A percentile compares a stretch with the other conserved stretches of the same genome.
phyloP scores from a whole-genome alignment of 2,329 filamentous ascomycete genomes.

The Hirsutella thompsonii region DNA sequence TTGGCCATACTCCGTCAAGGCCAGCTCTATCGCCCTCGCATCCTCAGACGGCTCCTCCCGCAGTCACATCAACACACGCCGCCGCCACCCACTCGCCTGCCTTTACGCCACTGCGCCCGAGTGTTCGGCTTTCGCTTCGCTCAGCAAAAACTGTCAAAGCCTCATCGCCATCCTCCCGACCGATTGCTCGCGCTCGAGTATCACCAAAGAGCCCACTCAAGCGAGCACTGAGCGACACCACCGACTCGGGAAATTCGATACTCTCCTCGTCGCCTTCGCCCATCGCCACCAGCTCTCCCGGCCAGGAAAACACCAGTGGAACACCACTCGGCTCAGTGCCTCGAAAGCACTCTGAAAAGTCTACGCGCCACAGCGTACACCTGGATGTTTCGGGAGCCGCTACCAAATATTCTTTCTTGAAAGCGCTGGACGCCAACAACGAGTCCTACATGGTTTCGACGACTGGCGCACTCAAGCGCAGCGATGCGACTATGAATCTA shows the following conservation, averaged over 20 bases:
- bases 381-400: slow-evolving; percentile 39
- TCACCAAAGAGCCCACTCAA: slow-evolving; percentile 75
- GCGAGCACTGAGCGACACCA: slow-evolving; percentile 57
- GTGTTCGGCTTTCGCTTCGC: slow-evolving; percentile 51
- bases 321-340: slow-evolving; percentile 20
- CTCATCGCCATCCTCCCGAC: slow-evolving; percentile 33
- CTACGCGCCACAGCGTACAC: slow-evolving; percentile 41
- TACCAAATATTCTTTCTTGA: slow-evolving; percentile 35
- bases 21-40: slow-evolving; percentile 18
- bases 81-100: slow-evolving; percentile 31
- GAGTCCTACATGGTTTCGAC: slow-evolving; percentile 18
- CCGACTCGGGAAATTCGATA: slow-evolving; percentile 56
- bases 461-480: slow-evolving; percentile 81
- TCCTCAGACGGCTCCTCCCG: slow-evolving; percentile 22
- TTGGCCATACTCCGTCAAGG: slow-evolving; percentile 22
- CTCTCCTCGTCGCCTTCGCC: slow-evolving; percentile 26
- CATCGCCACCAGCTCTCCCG: slow-evolving; percentile 23
- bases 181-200: slow-evolving; percentile 48
- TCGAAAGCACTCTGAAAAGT: slow-evolving; percentile 25
- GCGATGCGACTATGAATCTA: slow-evolving; percentile 78
- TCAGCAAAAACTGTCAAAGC: slow-evolving; percentile 49
- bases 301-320: slow-evolving; percentile 28
- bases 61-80: slow-evolving; percentile 14
- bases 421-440: slow-evolving; percentile 32
- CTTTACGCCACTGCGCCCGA: slow-evolving; percentile 53